Percentiles rank a stretch among this genome's conserved stretches.
These are phyloP conservation scores for Tuber borchii DNA, from an alignment of 495 filamentous ascomycete species.

Conservation along the genomic window DNA sequence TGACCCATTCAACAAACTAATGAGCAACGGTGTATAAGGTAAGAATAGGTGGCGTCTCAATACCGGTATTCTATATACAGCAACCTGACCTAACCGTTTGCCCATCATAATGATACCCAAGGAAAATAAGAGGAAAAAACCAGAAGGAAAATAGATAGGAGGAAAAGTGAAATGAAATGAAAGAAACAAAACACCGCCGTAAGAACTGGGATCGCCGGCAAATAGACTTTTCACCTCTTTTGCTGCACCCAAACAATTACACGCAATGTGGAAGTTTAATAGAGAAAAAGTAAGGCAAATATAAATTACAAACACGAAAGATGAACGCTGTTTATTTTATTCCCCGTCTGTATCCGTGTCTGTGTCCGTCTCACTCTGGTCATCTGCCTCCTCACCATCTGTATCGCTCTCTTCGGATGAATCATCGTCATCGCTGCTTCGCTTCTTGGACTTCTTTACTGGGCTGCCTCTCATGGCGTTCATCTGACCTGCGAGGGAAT, in stretches of 20 bases:
- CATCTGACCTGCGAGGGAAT: conserved; percentile 94
- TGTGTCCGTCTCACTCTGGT: conserved; percentile 37
- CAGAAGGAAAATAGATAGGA: not conserved
- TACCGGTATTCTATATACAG: conserved; percentile 2
- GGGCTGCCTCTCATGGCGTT: conserved; percentile 62
- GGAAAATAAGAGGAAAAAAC: not conserved
- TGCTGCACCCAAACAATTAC: not conserved
- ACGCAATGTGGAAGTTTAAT: not conserved
- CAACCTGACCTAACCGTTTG: not conserved
- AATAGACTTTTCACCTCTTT: conserved; percentile 1
- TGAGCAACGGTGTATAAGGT: not conserved
- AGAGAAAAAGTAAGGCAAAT: not conserved
- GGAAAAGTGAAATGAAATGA: not conserved
- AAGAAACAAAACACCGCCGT: not conserved
- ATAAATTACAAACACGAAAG: not conserved
- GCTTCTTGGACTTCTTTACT: conserved; percentile 52
- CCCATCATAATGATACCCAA: not conserved
- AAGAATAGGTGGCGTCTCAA: not conserved
- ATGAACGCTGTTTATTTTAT: conserved; percentile 8
- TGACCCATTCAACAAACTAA: not conserved
- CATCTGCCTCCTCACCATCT: conserved; percentile 52
- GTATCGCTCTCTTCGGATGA: conserved; percentile 78
- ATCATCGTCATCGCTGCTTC: conserved; percentile 65
- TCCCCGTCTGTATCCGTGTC: conserved; percentile 40
- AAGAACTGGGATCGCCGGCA: not conserved